Evolutionary conservation across 805 yeast genomes (phyloP).

Genomic region (Candida insectorum): DNA sequence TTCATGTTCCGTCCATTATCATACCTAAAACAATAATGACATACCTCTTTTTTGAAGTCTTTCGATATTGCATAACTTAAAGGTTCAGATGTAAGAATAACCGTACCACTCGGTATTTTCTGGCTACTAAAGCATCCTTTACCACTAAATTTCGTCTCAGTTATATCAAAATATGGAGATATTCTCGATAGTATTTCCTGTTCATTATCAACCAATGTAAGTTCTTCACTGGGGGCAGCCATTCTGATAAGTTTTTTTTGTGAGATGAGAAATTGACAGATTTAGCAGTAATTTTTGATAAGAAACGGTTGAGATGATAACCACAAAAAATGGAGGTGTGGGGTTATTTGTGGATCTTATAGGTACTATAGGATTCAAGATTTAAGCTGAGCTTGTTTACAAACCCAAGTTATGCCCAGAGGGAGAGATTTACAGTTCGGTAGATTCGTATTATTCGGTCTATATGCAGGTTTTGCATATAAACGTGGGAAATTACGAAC

Average conservation of each 20-base stretch:
- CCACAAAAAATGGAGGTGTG: too few relatives aligned
- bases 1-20: conserved; percentile 47
- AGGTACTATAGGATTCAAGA: too few relatives aligned
- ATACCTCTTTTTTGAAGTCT: conserved; percentile 62
- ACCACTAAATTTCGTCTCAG: conserved; percentile 48
- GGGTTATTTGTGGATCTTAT: too few relatives aligned
- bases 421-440: too few relatives aligned
- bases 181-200: conserved; percentile 17
- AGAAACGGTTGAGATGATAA: background rate
- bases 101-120: conserved; percentile 39
- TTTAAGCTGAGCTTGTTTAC: too few relatives aligned
- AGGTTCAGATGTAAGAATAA: conserved; percentile 41
- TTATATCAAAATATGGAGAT: conserved; percentile 31
- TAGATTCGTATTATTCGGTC: too few relatives aligned
- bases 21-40: conserved; percentile 51
- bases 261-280: conserved; percentile 4
- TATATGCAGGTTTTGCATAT: too few relatives aligned
- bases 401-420: too few relatives aligned
- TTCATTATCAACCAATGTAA: conserved; percentile 10
- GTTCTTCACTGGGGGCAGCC: conserved; percentile 10
- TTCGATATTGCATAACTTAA: conserved; percentile 46
- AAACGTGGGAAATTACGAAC: too few relatives aligned
- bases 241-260: conserved; percentile 1
- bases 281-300: conserved; percentile 7
- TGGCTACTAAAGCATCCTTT: conserved; percentile 55